These are phyloP conservation scores for Wickerhamomyces subpelliculosus DNA, from an alignment of 805 yeast species.

Conservation along the genomic window DNA sequence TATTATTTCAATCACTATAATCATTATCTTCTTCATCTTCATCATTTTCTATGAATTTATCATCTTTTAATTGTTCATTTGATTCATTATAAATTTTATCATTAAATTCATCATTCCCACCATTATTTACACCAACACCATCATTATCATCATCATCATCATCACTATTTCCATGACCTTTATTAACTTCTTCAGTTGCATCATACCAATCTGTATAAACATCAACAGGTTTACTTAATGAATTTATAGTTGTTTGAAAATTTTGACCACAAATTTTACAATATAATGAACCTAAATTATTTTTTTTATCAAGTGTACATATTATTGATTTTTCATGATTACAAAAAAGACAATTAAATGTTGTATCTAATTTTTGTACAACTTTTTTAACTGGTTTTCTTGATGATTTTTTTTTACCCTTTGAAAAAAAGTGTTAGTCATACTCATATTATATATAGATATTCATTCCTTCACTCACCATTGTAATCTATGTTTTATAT, in stretches of 20 bases:
- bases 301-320: conserved; percentile 81
- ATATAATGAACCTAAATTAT: conserved; percentile 72
- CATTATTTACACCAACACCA: no score
- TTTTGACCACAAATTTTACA: conserved; percentile 94
- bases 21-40: conserved; percentile 22
- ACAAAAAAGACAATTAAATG: conserved; percentile 89
- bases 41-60: conserved; percentile 4
- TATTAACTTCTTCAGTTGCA: conserved; percentile 70
- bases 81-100: no score
- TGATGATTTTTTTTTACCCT: conserved; percentile 83
- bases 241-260: conserved; percentile 83
- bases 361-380: conserved; percentile 72
- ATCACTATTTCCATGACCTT: conserved; percentile 12
- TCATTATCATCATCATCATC: conserved; percentile 4
- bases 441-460: no score
- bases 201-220: conserved; percentile 97
- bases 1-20: conserved; percentile 11
- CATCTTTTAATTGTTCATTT: neutral
- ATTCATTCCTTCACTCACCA: no score
- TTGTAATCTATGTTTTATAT: no score
- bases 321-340: conserved; percentile 91
- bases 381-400: conserved; percentile 75
- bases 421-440: neutral
- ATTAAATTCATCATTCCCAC: conserved; percentile 16
- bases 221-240: conserved; percentile 79